Percentiles rank a stretch among this genome's conserved stretches.
These are phyloP conservation scores for Pseudozyma sp. DNA, from an alignment of 1,284 basidiomycete species.

Conservation along the genomic window DNA sequence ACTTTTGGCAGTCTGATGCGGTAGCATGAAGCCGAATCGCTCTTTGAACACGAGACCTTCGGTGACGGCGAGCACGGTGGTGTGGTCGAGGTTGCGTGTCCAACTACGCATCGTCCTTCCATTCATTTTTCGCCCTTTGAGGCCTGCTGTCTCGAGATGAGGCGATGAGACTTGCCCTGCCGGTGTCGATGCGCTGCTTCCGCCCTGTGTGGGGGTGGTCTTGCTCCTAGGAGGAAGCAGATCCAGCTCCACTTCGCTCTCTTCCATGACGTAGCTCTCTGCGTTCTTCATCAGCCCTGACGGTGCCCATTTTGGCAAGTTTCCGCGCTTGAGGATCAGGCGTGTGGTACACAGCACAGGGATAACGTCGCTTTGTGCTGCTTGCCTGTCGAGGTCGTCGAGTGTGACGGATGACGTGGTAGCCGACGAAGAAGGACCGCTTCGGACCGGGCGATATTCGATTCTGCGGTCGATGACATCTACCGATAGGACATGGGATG, in stretches of 20 bases:
- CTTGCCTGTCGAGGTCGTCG: slow-evolving; percentile 61
- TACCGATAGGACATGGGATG: slow-evolving; percentile 91
- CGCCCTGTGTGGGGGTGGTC: neutral
- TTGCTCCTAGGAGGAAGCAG: slow-evolving; percentile 33
- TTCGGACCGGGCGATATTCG: slow-evolving; percentile 52
- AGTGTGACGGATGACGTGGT: slow-evolving; percentile 32
- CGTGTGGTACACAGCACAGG: slow-evolving; percentile 87
- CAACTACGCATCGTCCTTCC: slow-evolving; percentile 63
- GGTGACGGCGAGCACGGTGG: slow-evolving; percentile 62
- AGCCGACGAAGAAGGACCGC: slow-evolving; percentile 15
- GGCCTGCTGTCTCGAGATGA: slow-evolving; percentile 1
- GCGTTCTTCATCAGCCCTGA: slow-evolving; percentile 75
- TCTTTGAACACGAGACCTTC: slow-evolving; percentile 60
- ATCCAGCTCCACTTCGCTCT: slow-evolving; percentile 66
- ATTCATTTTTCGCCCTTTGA: slow-evolving; percentile 43
- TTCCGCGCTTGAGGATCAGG: slow-evolving; percentile 89
- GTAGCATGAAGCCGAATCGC: slow-evolving; percentile 45
- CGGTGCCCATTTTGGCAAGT: slow-evolving; percentile 89
- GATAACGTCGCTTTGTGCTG: slow-evolving; percentile 58
- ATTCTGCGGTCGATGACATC: slow-evolving; percentile 85
- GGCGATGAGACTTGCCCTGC: neutral
- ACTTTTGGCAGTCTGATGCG: neutral
- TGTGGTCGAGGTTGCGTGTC: slow-evolving; percentile 67
- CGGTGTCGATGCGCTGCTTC: neutral
- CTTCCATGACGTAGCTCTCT: slow-evolving; percentile 68